phyloP scores from a whole-genome alignment of 352 stramenopile genomes.

The Pythium dissimile region DNA sequence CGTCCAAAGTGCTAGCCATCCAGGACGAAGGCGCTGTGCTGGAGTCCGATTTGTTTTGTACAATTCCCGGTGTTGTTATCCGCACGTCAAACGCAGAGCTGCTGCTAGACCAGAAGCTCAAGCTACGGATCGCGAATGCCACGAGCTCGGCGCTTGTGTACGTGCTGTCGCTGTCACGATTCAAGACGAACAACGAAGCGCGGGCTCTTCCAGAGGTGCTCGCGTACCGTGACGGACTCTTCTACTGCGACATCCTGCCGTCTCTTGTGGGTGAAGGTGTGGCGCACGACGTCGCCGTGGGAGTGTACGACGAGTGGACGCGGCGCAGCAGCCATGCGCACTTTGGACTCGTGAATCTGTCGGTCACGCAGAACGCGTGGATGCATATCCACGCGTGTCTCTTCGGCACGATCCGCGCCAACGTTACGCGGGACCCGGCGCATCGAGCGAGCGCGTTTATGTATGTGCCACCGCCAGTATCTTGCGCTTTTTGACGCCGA shows the following conservation, averaged over 20 bases:
- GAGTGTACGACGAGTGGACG: slow-evolving; percentile 82
- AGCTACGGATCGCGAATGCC: slow-evolving; percentile 89
- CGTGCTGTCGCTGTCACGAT: slow-evolving; percentile 45
- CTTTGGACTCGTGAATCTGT: slow-evolving; percentile 92
- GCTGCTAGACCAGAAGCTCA: slow-evolving; percentile 81
- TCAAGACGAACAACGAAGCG: slow-evolving; percentile 33
- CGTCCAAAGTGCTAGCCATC: slow-evolving; percentile 60
- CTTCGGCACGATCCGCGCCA: slow-evolving; percentile 28
- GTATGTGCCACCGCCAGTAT: slow-evolving; percentile 39
- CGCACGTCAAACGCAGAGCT: slow-evolving; percentile 39
- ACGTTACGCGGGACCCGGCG: slow-evolving; percentile 15
- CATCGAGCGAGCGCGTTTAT: slow-evolving; percentile 39
- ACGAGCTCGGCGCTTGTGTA: slow-evolving; percentile 91
- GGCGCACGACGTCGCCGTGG: slow-evolving; percentile 28
- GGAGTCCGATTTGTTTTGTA: slow-evolving; percentile 21
- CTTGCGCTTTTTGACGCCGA: slow-evolving; percentile 48
- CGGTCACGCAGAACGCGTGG: slow-evolving; percentile 89
- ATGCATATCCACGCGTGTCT: slow-evolving; percentile 39
- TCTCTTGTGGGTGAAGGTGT: slow-evolving; percentile 34
- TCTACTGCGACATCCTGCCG: slow-evolving; percentile 68
- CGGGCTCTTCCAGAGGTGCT: slow-evolving; percentile 35
- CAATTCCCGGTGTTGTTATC: slow-evolving; percentile 39
- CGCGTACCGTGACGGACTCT: slow-evolving; percentile 78
- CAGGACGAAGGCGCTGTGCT: slow-evolving; percentile 49
- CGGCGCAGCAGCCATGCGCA: slow-evolving; percentile 65